Evolutionary conservation across 257 asterid genomes (phyloP).

Genomic region (Thymus mandschuricus): DNA sequence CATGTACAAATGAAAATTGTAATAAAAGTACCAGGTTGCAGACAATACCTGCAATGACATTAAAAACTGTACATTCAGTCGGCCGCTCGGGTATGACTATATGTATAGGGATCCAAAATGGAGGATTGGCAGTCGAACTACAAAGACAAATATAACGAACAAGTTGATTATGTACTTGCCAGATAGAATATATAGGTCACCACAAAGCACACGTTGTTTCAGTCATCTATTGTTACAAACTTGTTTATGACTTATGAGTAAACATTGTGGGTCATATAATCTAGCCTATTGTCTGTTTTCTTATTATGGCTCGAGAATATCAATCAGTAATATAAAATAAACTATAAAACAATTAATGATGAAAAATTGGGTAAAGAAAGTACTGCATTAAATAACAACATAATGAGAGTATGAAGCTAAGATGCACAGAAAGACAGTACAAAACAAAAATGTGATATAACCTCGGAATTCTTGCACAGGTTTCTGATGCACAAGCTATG

Average conservation of each 20-base stretch:
- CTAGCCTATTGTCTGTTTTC: background rate
- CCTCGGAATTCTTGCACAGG: constrained; percentile 99
- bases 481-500: constrained; percentile 97
- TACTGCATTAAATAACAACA: background rate
- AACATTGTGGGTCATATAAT: constrained; percentile 23
- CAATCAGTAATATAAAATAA: background rate
- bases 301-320: constrained; percentile 7
- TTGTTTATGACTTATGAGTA: background rate
- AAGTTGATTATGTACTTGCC: constrained; percentile 17
- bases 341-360: background rate
- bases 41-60: constrained; percentile 90
- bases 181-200: constrained; percentile 11
- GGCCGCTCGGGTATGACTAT: constrained; percentile 97
- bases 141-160: constrained; percentile 34
- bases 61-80: constrained; percentile 91
- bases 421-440: constrained; percentile 5
- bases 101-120: constrained; percentile 99
- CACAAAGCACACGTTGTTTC: constrained; percentile 20
- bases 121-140: constrained; percentile 90
- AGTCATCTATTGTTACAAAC: background rate
- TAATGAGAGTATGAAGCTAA: background rate
- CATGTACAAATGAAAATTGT: background rate
- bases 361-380: background rate
- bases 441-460: constrained; percentile 31
- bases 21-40: constrained; percentile 29